phyloP scores from a whole-genome alignment of 2,329 filamentous ascomycete species.

The Diaporthe ampelina region DNA sequence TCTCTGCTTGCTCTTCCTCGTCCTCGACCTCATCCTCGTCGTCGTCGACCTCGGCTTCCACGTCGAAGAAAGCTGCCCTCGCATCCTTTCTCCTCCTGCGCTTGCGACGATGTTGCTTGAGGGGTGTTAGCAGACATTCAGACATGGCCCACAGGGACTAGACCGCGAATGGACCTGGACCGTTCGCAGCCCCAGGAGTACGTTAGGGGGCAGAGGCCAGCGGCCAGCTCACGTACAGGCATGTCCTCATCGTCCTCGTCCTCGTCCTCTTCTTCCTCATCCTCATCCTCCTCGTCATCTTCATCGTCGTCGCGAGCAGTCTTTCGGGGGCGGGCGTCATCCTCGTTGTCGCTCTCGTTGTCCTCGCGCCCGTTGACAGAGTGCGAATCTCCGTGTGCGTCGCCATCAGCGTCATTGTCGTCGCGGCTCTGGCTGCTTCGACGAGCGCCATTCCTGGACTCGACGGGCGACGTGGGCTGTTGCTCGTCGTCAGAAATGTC shows the following conservation, averaged over 20 bases:
- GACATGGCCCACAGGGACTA: background rate
- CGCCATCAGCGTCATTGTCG: constrained; percentile 47
- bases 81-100: constrained; percentile 75
- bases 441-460: constrained; percentile 45
- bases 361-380: constrained; percentile 36
- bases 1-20: constrained; percentile 87
- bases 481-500: constrained; percentile 79
- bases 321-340: constrained; percentile 54
- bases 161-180: background rate
- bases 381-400: constrained; percentile 42
- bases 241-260: constrained; percentile 44
- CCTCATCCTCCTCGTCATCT: constrained; percentile 52
- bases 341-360: constrained; percentile 58
- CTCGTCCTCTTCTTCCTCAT: constrained; percentile 50
- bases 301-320: constrained; percentile 49
- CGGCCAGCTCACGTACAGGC: constrained; percentile 36
- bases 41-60: constrained; percentile 97
- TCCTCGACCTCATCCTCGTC: constrained; percentile 91
- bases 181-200: background rate
- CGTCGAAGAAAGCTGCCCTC: constrained; percentile 93
- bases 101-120: constrained; percentile 81
- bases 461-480: constrained; percentile 43
- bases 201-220: background rate
- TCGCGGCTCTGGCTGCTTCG: constrained; percentile 43
- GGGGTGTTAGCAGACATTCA: background rate